Evolutionary conservation across 805 yeast species (phyloP).

Genomic region (Myxozyma monticola): DNA sequence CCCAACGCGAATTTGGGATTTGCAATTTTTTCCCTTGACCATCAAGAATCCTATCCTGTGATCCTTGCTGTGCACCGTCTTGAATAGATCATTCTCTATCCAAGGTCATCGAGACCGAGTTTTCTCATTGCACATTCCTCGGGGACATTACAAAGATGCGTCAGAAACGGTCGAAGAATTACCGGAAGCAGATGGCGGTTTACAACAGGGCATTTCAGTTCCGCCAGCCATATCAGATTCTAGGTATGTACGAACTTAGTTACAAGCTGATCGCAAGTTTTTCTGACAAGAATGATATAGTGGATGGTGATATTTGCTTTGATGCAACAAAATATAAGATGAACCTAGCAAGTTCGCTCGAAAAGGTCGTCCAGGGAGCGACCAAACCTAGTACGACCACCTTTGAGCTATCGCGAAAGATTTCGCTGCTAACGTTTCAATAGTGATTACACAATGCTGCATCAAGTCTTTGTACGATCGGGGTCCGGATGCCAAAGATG

Average conservation of each 20-base stretch:
- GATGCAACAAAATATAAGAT: constrained; percentile 66
- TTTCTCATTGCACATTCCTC: too few species aligned
- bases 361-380: constrained; percentile 79
- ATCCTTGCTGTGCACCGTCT: too few species aligned
- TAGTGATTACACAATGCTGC: constrained; percentile 90
- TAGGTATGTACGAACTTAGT: constrained; percentile 38
- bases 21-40: too few species aligned
- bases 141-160: too few species aligned
- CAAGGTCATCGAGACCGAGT: too few species aligned
- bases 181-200: constrained; percentile 87
- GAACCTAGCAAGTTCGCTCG: constrained; percentile 77
- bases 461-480: constrained; percentile 72
- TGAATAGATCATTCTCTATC: too few species aligned
- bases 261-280: not conserved
- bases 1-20: too few species aligned
- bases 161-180: constrained; percentile 92
- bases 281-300: too few species aligned
- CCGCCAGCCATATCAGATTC: constrained; percentile 88
- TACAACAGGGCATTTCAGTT: constrained; percentile 85
- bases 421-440: too few species aligned
- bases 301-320: constrained; percentile 76
- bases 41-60: too few species aligned
- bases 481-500: constrained; percentile 55
- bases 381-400: constrained; percentile 57
- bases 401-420: too few species aligned